These are phyloP conservation scores for Rhizoctonia solani DNA, from an alignment of 1,284 basidiomycete genomes.

Conservation along the genomic window DNA sequence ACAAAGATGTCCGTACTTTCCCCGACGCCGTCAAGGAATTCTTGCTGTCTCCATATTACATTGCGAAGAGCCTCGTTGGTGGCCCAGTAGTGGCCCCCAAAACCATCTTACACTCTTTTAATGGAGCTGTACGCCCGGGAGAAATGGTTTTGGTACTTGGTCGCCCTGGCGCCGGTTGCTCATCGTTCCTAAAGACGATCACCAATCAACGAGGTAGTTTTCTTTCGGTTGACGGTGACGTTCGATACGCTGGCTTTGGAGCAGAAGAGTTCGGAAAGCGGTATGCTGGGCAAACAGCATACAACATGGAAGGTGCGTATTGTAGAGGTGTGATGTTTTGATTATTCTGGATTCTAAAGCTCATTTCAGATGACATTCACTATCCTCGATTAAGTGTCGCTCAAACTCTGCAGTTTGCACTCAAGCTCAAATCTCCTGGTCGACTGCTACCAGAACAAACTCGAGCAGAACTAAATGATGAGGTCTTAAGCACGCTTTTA, in stretches of 20 bases:
- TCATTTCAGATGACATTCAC: constrained; percentile 54
- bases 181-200: constrained; percentile 60
- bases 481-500: constrained; percentile 56
- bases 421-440: constrained; percentile 56
- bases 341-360: too few relatives aligned
- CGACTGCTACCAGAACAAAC: constrained; percentile 53
- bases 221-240: constrained; percentile 52
- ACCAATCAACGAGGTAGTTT: constrained; percentile 56
- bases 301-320: constrained; percentile 50
- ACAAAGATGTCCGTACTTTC: constrained; percentile 51
- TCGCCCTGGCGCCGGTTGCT: constrained; percentile 57
- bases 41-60: constrained; percentile 53
- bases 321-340: constrained; percentile 30
- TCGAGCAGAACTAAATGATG: constrained; percentile 52
- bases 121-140: constrained; percentile 45
- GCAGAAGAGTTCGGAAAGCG: constrained; percentile 55
- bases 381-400: constrained; percentile 62
- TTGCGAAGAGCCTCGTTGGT: not conserved
- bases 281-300: constrained; percentile 56
- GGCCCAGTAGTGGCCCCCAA: constrained; percentile 8
- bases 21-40: constrained; percentile 65
- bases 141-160: constrained; percentile 63
- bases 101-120: constrained; percentile 42
- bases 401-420: constrained; percentile 58
- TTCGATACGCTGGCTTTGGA: constrained; percentile 58